Evolutionary conservation across 495 filamentous ascomycete species (phyloP).

Genomic region (Neurospora sp.): DNA sequence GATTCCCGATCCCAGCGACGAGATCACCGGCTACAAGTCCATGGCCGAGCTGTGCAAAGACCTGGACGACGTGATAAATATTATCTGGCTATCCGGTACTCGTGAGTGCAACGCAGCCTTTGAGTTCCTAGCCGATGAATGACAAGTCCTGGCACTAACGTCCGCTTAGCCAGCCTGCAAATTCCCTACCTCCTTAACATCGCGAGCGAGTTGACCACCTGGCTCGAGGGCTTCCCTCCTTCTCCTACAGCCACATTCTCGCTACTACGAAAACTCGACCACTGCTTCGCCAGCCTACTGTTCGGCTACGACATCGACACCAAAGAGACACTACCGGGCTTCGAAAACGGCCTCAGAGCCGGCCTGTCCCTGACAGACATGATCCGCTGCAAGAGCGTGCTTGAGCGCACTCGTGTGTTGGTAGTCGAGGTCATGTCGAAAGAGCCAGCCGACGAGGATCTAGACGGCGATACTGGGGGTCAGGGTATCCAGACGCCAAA

Average conservation of each 20-base stretch:
- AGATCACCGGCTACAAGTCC: conserved; percentile 53
- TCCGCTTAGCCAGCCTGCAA: conserved; percentile 59
- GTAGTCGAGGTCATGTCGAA: conserved; percentile 54
- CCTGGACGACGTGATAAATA: conserved; percentile 59
- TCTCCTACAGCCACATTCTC: conserved; percentile 51
- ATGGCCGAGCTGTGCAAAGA: conserved; percentile 61
- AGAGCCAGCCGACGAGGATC: conserved; percentile 22
- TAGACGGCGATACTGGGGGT: conserved; percentile 26
- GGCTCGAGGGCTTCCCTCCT: conserved; percentile 59
- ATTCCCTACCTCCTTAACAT: conserved; percentile 72
- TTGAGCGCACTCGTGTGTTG: conserved; percentile 56
- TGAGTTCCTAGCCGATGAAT: too few species aligned
- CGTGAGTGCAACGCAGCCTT: conserved; percentile 41
- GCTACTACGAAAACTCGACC: conserved; percentile 66
- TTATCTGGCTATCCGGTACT: conserved; percentile 74
- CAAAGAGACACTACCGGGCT: conserved; percentile 54
- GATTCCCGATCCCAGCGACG: conserved; percentile 38
- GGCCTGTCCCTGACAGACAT: conserved; percentile 63
- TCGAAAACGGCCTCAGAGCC: conserved; percentile 41
- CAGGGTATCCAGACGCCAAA: conserved; percentile 20
- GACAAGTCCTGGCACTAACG: too few species aligned
- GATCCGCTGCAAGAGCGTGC: conserved; percentile 68
- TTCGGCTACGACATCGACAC: conserved; percentile 56
- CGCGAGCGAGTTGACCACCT: conserved; percentile 55
- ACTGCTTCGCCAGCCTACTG: conserved; percentile 62